These are phyloP conservation scores for Coprinellus aureogranulatus DNA, from an alignment of 768 basidiomycete species.

Conservation along the genomic window DNA sequence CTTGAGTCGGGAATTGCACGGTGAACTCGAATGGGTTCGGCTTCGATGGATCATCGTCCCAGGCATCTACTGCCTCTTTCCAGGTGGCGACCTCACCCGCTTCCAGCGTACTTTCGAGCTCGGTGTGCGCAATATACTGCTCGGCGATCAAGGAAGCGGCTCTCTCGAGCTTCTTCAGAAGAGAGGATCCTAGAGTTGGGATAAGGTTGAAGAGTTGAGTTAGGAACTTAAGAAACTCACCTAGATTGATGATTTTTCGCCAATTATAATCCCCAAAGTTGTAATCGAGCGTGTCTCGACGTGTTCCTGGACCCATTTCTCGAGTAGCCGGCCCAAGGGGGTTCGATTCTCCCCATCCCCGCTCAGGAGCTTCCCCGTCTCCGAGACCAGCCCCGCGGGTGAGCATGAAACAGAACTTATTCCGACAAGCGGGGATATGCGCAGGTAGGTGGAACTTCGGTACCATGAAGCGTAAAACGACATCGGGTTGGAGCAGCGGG, in stretches of 20 bases:
- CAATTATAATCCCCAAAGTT: slow-evolving; percentile 27
- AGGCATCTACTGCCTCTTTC: not conserved
- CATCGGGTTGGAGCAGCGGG: not conserved
- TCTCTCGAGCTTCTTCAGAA: too few relatives aligned
- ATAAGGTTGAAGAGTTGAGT: not conserved
- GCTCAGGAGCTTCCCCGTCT: slow-evolving; percentile 34
- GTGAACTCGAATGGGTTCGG: not conserved
- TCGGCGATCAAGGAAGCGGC: too few relatives aligned
- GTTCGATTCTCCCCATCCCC: slow-evolving; percentile 30
- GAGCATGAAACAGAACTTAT: slow-evolving; percentile 21
- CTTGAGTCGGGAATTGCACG: slow-evolving; percentile 1
- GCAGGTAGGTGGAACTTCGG: not conserved
- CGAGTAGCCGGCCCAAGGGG: slow-evolving; percentile 21
- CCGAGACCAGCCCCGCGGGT: slow-evolving; percentile 22
- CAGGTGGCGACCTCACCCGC: too few relatives aligned
- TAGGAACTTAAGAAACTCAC: slow-evolving; percentile 11
- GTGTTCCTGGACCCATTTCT: slow-evolving; percentile 32
- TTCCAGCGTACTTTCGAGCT: too few relatives aligned
- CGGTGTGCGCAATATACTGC: too few relatives aligned
- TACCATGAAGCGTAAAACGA: not conserved
- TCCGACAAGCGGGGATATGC: not conserved
- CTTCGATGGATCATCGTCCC: not conserved
- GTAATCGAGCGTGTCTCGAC: slow-evolving; percentile 26
- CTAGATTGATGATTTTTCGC: slow-evolving; percentile 17
- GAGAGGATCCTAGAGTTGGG: too few relatives aligned